Evolutionary conservation across 2,329 filamentous ascomycete species (phyloP).

Genomic region (Neocucurbitaria cava): DNA sequence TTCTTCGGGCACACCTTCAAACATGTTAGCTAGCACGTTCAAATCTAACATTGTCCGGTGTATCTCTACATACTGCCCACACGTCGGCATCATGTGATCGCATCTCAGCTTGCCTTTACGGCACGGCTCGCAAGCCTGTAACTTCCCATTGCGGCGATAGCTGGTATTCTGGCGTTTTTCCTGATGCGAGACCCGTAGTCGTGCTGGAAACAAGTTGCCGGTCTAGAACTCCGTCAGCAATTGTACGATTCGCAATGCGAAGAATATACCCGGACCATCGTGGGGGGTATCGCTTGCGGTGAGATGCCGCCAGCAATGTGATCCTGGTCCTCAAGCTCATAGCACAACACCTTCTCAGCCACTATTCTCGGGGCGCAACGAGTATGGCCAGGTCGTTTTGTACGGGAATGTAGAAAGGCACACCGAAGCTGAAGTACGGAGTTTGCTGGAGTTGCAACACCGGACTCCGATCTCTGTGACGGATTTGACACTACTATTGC

Average conservation of each 20-base stretch:
- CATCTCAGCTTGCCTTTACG: slow-evolving; percentile 45
- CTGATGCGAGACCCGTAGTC: slow-evolving; percentile 34
- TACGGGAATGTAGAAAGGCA: neutral
- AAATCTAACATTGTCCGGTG: too few species aligned
- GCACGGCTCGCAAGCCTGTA: slow-evolving; percentile 48
- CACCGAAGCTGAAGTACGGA: neutral
- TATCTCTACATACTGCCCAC: slow-evolving; percentile 33
- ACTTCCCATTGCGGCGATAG: slow-evolving; percentile 47
- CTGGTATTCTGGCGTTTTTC: slow-evolving; percentile 34
- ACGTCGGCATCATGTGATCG: slow-evolving; percentile 46
- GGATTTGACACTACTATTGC: neutral
- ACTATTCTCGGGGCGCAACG: neutral
- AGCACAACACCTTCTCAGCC: neutral
- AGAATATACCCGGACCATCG: neutral
- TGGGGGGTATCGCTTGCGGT: neutral
- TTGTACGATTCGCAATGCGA: neutral
- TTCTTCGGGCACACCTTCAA: slow-evolving; percentile 35
- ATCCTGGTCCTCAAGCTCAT: neutral
- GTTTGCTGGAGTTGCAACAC: neutral
- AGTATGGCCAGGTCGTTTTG: too few species aligned
- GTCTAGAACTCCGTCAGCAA: slow-evolving; percentile 36
- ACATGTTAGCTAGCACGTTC: neutral
- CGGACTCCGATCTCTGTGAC: neutral
- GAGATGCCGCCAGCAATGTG: neutral
- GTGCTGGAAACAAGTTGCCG: slow-evolving; percentile 38